Conservation (phyloP, 169 alveolate species). For the Theileria sp. region DNA sequence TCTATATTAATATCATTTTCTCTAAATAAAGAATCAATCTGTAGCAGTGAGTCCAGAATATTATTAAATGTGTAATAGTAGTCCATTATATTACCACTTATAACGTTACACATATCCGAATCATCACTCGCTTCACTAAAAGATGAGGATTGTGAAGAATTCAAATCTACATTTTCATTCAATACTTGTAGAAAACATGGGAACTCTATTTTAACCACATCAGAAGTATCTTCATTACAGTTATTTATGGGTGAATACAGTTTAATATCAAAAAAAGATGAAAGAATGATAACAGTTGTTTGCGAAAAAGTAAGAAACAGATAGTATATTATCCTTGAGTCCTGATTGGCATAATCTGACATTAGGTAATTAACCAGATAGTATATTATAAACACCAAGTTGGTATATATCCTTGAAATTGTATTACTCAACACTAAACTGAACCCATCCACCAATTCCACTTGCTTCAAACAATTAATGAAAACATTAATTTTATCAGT, state of each 20-base stretch:
- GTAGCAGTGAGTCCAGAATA: slow-evolving; percentile 16
- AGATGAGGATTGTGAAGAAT: background rate
- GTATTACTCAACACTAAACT: background rate
- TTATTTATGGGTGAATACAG: background rate
- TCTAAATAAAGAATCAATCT: slow-evolving; percentile 15
- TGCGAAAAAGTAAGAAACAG: background rate
- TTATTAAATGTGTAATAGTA: slow-evolving; percentile 1
- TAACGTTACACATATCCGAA: background rate
- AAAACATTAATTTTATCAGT: background rate
- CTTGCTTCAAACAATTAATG: slow-evolving; percentile 5
- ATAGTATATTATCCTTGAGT: background rate
- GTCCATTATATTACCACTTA: slow-evolving; percentile 14
- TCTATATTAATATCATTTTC: background rate
- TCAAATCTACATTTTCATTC: background rate
- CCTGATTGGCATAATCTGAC: background rate
- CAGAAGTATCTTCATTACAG: background rate
- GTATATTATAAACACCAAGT: background rate
- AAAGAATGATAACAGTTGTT: background rate
- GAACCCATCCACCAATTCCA: slow-evolving; percentile 7
- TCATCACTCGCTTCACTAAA: background rate
- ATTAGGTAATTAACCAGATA: background rate
- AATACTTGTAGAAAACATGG: background rate
- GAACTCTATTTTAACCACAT: background rate
- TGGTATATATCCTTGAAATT: slow-evolving; percentile 9
- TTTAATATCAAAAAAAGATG: background rate